Evolutionary conservation across 768 basidiomycete species (phyloP), one percentile per base, ranked within the genome.

Genomic region (Crepidotus variabilis): DNA sequence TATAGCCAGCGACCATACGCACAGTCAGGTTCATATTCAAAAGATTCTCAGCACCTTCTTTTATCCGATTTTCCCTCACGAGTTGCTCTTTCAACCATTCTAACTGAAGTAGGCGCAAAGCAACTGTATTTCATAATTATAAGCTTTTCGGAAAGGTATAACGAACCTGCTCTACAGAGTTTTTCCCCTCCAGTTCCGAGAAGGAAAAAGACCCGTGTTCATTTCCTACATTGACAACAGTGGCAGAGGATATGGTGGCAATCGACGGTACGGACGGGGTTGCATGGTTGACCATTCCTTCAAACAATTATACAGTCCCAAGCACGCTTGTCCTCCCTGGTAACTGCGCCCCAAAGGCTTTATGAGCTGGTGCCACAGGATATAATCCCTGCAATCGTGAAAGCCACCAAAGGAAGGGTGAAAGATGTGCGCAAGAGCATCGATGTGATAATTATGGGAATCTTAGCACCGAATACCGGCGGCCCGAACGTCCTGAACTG

Each of bases 21-120:
- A 86, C 86, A 47, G 76, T 76, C 39, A 85, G 65, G 32, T 78
- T 72, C 72, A 90, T 86, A 62, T 85, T 84, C 13, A 97, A 75
- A 58, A 98, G 79, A 62, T 90, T 94, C 75, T 95, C 92, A 0
- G 94, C 94, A 10, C 94, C 94, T 69, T 94, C 93, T 68, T 86
- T 92, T 59, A 97, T 92, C 54, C 88, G 79, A 59, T 83, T 84
- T 72, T 94, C 88, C 58, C 90, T 78, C 52, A 83, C 82, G 18
- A 95, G 76, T 64, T 86, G 84, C 53, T 78, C 79, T 50, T 83
- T 82, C 18, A 97, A 76, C 5, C 77, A 71, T 47, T 86, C 86
- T 49, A 94, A 71, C 92, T 92, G 51, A 51, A 14, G 52, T 16
- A 51, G 18, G 28, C 49, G 54, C 33, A 58, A 35, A 45, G 39